Evolutionary conservation across 306 rosid species (phyloP), one percentile per base, ranked within the genome.

Genomic region (Dryas alaskensis): DNA sequence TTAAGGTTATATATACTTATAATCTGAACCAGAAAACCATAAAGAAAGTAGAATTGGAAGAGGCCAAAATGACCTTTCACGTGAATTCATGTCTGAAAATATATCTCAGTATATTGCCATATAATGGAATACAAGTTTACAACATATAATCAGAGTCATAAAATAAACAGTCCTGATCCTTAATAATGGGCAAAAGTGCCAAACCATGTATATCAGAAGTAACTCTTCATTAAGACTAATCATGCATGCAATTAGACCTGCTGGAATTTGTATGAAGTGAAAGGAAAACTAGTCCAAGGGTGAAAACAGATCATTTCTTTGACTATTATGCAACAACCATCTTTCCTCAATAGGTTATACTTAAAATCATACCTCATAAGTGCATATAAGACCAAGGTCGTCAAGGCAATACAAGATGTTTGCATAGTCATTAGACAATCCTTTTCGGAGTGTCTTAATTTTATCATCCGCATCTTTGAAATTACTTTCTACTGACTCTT

Each of bases 351-450:
- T 52, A 37, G 39, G 4, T 16, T 19, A 52, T 65, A 47, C 47
- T 59, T 72, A 74, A 19, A 80, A 70, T 22, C 85, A 61, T 87
- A 94, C 98, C 98, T 94, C 98, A 70, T 87, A 84, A 71, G 97
- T 87, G 81, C 98, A 91, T 8, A 87, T 47, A 60, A 89, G 85
- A 74, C 98, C 98, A 66, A 91, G 96, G 66, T 91, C 88, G 40
- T 94, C 92, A 43, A 91, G 89, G 73, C 97, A 94, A 83, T 94
- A 84, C 67, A 84, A 79, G 53, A 85, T 80, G 82, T 84, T 87
- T 9, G 86, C 79, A 53, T 79, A 87, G 72, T 89, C 90, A 67
- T 74, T 88, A 51, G 85, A 81, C 84, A 94, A 75, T 45, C 84
- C 80, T 71, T 81, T 89, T 60, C 58, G 86, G 69, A 91, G 37